These are phyloP conservation scores for Inosperma sp. DNA, from an alignment of 768 basidiomycete genomes.

Conservation along the genomic window DNA sequence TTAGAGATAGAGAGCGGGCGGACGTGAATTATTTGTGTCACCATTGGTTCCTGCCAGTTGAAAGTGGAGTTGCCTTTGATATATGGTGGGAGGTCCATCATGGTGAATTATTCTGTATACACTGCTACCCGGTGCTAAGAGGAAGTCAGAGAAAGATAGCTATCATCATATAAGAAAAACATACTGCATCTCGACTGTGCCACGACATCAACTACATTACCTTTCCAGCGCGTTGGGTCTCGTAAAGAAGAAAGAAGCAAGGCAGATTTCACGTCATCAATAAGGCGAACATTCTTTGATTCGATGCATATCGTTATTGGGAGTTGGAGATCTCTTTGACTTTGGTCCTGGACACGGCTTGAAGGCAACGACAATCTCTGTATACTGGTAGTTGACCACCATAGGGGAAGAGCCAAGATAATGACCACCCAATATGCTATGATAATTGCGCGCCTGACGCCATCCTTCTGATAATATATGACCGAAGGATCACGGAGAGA, in stretches of 20 bases:
- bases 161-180: slow-evolving; percentile 13
- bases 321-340: slow-evolving; percentile 40
- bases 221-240: slow-evolving; percentile 36
- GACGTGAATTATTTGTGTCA: background rate
- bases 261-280: slow-evolving; percentile 13
- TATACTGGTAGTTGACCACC: slow-evolving; percentile 94
- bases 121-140: slow-evolving; percentile 2
- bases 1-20: background rate
- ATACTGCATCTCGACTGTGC: slow-evolving; percentile 30
- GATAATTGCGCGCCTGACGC: slow-evolving; percentile 56
- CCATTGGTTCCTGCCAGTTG: slow-evolving; percentile 22
- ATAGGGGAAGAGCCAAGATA: slow-evolving; percentile 76
- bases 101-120: slow-evolving; percentile 11
- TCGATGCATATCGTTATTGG: slow-evolving; percentile 44
- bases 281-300: slow-evolving; percentile 7
- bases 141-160: background rate
- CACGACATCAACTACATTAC: slow-evolving; percentile 36
- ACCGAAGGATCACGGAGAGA: slow-evolving; percentile 45
- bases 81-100: slow-evolving; percentile 13
- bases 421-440: slow-evolving; percentile 75
- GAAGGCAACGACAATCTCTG: slow-evolving; percentile 72
- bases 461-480: slow-evolving; percentile 48
- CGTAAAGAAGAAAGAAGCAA: slow-evolving; percentile 5
- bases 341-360: slow-evolving; percentile 50
- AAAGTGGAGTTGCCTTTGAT: slow-evolving; percentile 28